Percentiles rank a stretch among this genome's conserved stretches.
phyloP scores from a whole-genome alignment of 345 rosid species.

The rapeseed (Brassica napus) region DNA sequence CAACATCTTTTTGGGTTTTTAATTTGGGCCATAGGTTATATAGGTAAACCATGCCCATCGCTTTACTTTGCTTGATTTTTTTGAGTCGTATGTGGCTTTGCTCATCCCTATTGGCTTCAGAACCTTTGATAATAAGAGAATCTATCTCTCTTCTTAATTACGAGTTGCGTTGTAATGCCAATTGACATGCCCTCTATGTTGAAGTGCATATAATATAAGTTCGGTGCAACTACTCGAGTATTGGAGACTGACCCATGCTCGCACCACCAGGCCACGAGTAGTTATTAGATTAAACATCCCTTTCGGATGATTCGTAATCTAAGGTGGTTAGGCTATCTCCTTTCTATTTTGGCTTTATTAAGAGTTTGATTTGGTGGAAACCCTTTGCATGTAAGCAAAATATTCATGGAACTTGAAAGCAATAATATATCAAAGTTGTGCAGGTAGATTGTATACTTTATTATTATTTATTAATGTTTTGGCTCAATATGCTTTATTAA shows the following conservation, averaged over 20 bases:
- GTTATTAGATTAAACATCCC: neutral
- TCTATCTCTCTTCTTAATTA: neutral
- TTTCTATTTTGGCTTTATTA: neutral
- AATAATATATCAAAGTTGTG: constrained; percentile 16
- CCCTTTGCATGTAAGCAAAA: constrained; percentile 17
- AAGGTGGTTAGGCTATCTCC: neutral
- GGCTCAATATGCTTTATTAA: constrained; percentile 1
- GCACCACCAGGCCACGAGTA: neutral
- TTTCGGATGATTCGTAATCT: neutral
- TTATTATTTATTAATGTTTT: neutral
- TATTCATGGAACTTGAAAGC: constrained; percentile 17
- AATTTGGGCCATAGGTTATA: no score
- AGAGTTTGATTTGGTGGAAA: constrained; percentile 22
- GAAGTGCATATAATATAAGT: neutral
- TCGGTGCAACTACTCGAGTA: neutral
- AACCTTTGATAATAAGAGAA: neutral
- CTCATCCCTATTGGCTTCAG: no score
- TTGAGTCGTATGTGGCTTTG: no score
- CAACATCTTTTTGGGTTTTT: no score
- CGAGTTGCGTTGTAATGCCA: neutral
- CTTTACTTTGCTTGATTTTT: no score
- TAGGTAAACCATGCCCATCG: no score
- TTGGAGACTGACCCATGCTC: neutral
- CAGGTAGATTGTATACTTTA: neutral
- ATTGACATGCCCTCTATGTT: neutral